Conservation (phyloP, 2,329 filamentous ascomycete species). For the Chaetomium sp. region DNA sequence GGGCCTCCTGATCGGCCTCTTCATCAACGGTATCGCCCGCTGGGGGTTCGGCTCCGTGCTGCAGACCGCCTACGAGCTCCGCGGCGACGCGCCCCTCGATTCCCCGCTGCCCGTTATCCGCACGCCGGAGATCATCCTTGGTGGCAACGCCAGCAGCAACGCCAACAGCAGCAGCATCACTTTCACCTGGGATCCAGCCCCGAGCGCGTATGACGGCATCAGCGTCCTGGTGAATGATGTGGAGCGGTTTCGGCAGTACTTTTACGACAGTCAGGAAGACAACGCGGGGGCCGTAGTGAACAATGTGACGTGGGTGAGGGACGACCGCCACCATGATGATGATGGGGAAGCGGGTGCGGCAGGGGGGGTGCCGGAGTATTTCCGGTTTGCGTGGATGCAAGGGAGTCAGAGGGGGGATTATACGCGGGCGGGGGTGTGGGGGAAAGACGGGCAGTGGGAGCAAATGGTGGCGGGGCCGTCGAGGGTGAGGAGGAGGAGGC, state of each 20-base stretch:
- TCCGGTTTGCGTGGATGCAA: constrained; percentile 67
- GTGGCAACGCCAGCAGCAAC: too few relatives aligned
- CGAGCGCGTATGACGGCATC: constrained; percentile 61
- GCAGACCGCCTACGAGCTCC: constrained; percentile 69
- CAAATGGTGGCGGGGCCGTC: constrained; percentile 59
- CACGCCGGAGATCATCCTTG: constrained; percentile 36
- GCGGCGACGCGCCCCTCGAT: constrained; percentile 58
- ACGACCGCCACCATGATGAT: constrained; percentile 25
- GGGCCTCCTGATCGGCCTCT: constrained; percentile 81
- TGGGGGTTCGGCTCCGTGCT: constrained; percentile 92
- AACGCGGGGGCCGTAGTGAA: constrained; percentile 32
- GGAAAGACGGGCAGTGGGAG: constrained; percentile 55
- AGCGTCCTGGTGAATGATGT: constrained; percentile 82
- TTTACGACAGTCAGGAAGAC: constrained; percentile 50
- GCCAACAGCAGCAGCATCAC: constrained; percentile 47
- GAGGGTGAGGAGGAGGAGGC: constrained; percentile 31
- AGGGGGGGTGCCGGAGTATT: constrained; percentile 56
- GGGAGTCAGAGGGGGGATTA: constrained; percentile 63
- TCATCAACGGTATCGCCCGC: constrained; percentile 86
- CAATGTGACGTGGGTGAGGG: constrained; percentile 55
- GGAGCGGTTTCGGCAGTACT: constrained; percentile 69
- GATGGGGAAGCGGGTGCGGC: too few relatives aligned
- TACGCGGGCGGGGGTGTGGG: constrained; percentile 69
- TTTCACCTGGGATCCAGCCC: constrained; percentile 47
- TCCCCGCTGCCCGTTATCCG: constrained; percentile 53